A percentile compares a stretch with the other conserved stretches of the same genome.
Evolutionary conservation across 768 basidiomycete genomes (phyloP).

Genomic region (Auriscalpium orientale): DNA sequence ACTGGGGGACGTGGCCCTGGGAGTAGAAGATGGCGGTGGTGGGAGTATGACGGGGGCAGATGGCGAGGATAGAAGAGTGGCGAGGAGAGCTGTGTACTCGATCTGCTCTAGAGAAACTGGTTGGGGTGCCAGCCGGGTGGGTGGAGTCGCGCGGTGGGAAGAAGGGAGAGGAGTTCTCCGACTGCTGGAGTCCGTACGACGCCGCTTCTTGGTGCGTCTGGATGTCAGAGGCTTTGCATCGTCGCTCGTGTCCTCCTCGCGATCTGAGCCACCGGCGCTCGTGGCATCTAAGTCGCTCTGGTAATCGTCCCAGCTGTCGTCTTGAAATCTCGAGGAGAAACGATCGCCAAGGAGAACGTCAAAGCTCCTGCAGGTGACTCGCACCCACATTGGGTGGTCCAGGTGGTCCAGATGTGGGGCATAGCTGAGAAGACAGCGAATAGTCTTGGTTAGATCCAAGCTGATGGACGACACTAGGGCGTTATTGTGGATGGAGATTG

Average conservation of each 20-base stretch:
- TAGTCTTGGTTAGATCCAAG: slow-evolving; percentile 73
- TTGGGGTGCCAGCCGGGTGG: slow-evolving; percentile 16
- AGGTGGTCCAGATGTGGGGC: slow-evolving; percentile 75
- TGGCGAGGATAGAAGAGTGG: slow-evolving; percentile 49
- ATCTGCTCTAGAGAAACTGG: slow-evolving; percentile 51
- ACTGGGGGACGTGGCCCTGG: no score
- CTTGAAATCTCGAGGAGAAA: slow-evolving; percentile 29
- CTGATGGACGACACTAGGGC: slow-evolving; percentile 57
- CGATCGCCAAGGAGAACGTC: slow-evolving; percentile 66
- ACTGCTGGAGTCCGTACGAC: slow-evolving; percentile 7
- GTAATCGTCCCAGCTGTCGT: slow-evolving; percentile 23
- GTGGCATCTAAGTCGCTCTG: slow-evolving; percentile 23
- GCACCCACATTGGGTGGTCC: slow-evolving; percentile 56
- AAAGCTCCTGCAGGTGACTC: slow-evolving; percentile 63
- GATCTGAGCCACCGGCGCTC: slow-evolving; percentile 22
- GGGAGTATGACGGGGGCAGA: slow-evolving; percentile 48
- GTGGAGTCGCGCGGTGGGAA: background rate
- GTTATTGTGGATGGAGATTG: slow-evolving; percentile 46
- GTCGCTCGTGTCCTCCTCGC: slow-evolving; percentile 22
- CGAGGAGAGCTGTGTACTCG: slow-evolving; percentile 62
- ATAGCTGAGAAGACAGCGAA: slow-evolving; percentile 57
- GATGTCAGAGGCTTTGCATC: slow-evolving; percentile 15
- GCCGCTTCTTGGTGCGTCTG: slow-evolving; percentile 31
- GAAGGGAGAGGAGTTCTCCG: slow-evolving; percentile 3
- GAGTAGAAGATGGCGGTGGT: slow-evolving; percentile 33